Evolutionary conservation across 768 basidiomycete genomes (phyloP).

Genomic region (Phanerochaete sordida): DNA sequence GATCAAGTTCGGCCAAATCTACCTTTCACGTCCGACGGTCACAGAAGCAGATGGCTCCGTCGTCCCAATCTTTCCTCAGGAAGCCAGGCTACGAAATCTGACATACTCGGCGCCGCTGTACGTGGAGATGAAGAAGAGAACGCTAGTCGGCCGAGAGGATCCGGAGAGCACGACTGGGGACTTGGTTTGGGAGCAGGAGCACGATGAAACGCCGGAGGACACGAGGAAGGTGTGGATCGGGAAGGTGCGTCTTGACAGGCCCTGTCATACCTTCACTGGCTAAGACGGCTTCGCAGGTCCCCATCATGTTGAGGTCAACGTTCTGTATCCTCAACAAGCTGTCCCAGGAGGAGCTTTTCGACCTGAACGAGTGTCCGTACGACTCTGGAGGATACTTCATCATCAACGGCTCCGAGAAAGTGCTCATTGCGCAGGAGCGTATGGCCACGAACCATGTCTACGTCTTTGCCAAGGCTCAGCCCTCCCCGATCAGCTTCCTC

Average conservation of each 20-base stretch:
- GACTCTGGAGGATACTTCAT: constrained; percentile 99
- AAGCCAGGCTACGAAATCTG: constrained; percentile 89
- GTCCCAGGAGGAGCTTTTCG: constrained; percentile 77
- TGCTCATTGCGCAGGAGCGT: constrained; percentile 98
- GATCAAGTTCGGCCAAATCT: constrained; percentile 97
- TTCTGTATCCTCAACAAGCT: constrained; percentile 89
- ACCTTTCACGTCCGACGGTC: constrained; percentile 90
- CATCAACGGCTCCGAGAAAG: constrained; percentile 99
- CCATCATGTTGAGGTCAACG: constrained; percentile 90
- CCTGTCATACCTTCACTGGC: background rate
- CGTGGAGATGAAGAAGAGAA: constrained; percentile 90
- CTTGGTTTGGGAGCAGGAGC: constrained; percentile 70
- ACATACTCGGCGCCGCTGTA: constrained; percentile 96
- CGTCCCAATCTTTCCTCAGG: constrained; percentile 93
- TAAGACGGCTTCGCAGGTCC: constrained; percentile 57
- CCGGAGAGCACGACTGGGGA: constrained; percentile 79
- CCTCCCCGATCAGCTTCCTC: constrained; percentile 92
- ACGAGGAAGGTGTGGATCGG: constrained; percentile 91
- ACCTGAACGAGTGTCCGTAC: constrained; percentile 96
- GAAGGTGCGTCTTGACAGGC: constrained; percentile 52
- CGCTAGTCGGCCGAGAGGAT: constrained; percentile 77
- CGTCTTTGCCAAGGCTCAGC: constrained; percentile 96
- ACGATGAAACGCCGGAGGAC: constrained; percentile 59
- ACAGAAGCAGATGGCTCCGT: constrained; percentile 96
- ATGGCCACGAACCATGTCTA: constrained; percentile 99